Evolutionary conservation across 345 rosid genomes (phyloP).

Genomic region (Noccaea caerulescens): DNA sequence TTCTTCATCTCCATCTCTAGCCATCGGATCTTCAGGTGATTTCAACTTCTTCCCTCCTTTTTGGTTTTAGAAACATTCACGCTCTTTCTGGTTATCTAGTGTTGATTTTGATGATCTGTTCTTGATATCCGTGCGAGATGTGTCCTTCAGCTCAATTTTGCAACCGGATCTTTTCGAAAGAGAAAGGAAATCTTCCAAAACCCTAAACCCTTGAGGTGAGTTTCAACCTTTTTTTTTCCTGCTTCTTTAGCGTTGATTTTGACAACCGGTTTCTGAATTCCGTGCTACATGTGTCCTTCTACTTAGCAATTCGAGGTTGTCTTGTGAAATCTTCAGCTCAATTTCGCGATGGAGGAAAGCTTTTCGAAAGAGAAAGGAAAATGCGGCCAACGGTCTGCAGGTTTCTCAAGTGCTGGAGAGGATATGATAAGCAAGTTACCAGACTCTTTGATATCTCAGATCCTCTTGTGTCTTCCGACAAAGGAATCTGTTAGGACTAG

Average conservation of each 20-base stretch:
- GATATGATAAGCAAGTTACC: conserved; percentile 22
- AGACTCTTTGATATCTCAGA: conserved; percentile 14
- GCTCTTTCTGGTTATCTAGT: neutral
- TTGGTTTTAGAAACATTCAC: too few relatives aligned
- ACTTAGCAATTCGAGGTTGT: too few relatives aligned
- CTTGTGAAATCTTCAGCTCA: too few relatives aligned
- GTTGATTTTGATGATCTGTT: neutral
- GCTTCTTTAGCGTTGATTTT: too few relatives aligned
- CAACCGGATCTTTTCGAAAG: too few relatives aligned
- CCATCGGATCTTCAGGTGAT: neutral
- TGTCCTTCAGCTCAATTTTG: too few relatives aligned
- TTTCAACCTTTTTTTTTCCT: too few relatives aligned
- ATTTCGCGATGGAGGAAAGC: neutral
- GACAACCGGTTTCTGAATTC: neutral
- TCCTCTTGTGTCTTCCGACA: conserved; percentile 1
- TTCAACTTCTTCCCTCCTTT: neutral
- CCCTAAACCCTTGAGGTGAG: too few relatives aligned
- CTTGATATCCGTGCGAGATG: too few relatives aligned
- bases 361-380: neutral
- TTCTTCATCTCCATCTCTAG: too few relatives aligned
- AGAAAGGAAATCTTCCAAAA: too few relatives aligned
- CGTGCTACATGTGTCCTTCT: too few relatives aligned
- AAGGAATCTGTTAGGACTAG: conserved; percentile 1
- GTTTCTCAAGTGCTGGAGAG: neutral
- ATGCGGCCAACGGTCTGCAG: neutral